Evolutionary conservation across 129 eudicot genomes (phyloP).

Genomic region (Dittrichia graveolens): DNA sequence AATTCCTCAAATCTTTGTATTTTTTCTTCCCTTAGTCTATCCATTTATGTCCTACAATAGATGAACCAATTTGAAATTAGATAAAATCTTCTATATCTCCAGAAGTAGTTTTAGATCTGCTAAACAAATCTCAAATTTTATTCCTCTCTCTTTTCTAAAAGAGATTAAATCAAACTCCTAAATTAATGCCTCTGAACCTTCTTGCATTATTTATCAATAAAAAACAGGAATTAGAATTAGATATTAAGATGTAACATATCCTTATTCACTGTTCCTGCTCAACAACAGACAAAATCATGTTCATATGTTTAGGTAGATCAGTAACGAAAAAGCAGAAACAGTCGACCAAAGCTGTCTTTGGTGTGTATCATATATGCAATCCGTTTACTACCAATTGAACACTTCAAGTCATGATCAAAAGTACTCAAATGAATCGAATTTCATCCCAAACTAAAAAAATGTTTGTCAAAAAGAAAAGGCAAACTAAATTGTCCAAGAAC

Average conservation of each 20-base stretch:
- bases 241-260: not conserved
- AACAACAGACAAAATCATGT: not conserved
- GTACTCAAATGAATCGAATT: no score
- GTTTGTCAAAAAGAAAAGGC: no score
- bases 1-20: slow-evolving; percentile 79
- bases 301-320: no score
- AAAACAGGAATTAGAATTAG: not conserved
- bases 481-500: no score
- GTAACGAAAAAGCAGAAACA: no score
- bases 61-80: slow-evolving; percentile 12
- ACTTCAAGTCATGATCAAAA: no score
- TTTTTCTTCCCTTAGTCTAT: slow-evolving; percentile 52
- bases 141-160: not conserved
- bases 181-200: not conserved
- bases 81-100: not conserved
- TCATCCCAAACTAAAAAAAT: no score
- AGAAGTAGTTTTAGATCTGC: not conserved
- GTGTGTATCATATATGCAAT: no score
- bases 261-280: slow-evolving; percentile 54
- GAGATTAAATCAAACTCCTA: slow-evolving; percentile 4
- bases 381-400: no score
- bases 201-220: not conserved
- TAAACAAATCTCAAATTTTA: no score
- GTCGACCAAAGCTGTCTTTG: no score
- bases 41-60: slow-evolving; percentile 55